A percentile compares a stretch with the other conserved stretches of the same genome.
phyloP scores from a whole-genome alignment of 805 yeast genomes.

The Candida silvicultrix region DNA sequence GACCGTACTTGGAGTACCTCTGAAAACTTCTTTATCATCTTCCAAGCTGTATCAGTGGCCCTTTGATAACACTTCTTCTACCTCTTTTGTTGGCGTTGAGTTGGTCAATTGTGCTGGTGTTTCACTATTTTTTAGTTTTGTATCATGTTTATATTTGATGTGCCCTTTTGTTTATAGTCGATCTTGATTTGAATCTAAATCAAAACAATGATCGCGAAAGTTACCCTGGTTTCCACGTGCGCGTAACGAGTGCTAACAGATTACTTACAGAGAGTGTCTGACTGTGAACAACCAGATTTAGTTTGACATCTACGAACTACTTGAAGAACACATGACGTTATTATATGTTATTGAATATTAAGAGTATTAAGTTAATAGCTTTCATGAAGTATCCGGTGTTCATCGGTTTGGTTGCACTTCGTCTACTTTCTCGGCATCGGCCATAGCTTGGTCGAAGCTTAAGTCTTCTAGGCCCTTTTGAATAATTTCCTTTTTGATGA shows the following conservation, averaged over 20 bases:
- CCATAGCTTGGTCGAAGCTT: slow-evolving; percentile 7
- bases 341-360: too few species aligned
- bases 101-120: background rate
- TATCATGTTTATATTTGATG: background rate
- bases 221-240: background rate
- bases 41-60: background rate
- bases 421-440: background rate
- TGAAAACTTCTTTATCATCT: slow-evolving; percentile 14
- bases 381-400: too few species aligned
- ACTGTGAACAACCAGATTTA: too few species aligned
- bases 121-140: background rate
- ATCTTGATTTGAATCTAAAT: background rate
- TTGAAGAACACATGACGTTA: too few species aligned
- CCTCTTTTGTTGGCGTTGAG: background rate
- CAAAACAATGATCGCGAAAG: background rate
- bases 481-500: slow-evolving; percentile 18
- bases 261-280: too few species aligned
- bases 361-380: too few species aligned
- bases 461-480: slow-evolving; percentile 15
- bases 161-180: background rate
- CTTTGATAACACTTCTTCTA: background rate
- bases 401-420: background rate
- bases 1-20: slow-evolving; percentile 16
- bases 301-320: too few species aligned
- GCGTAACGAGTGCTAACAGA: too few species aligned